These are phyloP conservation scores for Thalia dealbata DNA, from an alignment of 176 grass and related monocot species.

Conservation along the genomic window DNA sequence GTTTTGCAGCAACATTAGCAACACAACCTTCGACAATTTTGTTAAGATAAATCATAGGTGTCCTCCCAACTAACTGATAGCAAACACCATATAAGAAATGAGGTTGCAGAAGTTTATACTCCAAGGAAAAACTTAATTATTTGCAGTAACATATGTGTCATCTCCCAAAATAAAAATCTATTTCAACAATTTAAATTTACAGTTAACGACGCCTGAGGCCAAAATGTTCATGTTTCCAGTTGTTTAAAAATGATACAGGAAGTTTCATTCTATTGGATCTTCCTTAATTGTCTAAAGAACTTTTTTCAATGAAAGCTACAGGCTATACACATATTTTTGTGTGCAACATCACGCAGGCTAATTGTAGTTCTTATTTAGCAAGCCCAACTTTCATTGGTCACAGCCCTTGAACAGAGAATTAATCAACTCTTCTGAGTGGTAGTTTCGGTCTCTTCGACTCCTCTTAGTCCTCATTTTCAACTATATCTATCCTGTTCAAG, in stretches of 20 bases:
- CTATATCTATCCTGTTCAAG: no score
- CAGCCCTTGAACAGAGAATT: no score
- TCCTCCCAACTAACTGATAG: conserved; percentile 71
- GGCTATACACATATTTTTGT: neutral
- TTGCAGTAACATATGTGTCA: neutral
- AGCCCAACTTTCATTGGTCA: no score
- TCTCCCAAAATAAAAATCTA: neutral
- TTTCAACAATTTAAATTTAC: neutral
- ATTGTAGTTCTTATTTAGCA: no score
- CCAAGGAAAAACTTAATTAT: neutral
- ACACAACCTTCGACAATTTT: conserved; percentile 72
- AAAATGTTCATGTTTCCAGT: neutral
- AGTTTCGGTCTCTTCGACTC: no score
- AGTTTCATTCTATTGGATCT: neutral
- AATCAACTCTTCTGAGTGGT: no score
- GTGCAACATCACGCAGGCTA: no score
- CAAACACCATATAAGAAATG: conserved; percentile 18
- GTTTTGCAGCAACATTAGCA: conserved; percentile 85
- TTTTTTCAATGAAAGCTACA: neutral
- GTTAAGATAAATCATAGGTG: conserved; percentile 95
- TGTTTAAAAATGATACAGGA: neutral
- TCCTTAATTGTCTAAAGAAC: neutral
- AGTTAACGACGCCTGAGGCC: neutral
- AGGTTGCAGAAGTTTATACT: neutral
- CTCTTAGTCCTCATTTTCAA: no score